A percentile compares a stretch with the other conserved stretches of the same genome.
These are phyloP conservation scores for Metschnikowia bowlesiae DNA, from an alignment of 805 yeast species.

Conservation along the genomic window DNA sequence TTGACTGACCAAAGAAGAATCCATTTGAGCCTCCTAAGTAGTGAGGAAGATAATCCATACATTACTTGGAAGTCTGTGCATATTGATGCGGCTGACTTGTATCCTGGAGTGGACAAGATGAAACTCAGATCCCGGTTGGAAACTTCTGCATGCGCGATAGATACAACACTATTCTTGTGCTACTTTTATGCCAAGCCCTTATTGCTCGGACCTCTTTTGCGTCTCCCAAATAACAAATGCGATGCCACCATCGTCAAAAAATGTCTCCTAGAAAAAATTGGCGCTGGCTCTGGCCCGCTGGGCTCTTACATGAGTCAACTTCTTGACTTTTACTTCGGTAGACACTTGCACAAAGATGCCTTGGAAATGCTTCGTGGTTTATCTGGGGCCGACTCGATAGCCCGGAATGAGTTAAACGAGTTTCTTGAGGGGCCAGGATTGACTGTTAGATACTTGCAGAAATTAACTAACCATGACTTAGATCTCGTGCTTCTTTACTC, in stretches of 20 bases:
- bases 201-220: conserved; percentile 75
- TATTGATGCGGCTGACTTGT: conserved; percentile 41
- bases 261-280: conserved; percentile 41
- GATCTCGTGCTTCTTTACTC: conserved; percentile 56
- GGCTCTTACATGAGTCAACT: conserved; percentile 57
- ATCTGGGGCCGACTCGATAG: conserved; percentile 13
- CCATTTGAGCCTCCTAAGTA: conserved; percentile 33
- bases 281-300: conserved; percentile 19
- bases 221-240: conserved; percentile 70
- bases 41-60: conserved; percentile 18
- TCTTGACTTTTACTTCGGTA: conserved; percentile 70
- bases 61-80: conserved; percentile 45
- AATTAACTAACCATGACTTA: conserved; percentile 45
- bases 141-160: conserved; percentile 50
- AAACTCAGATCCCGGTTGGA: conserved; percentile 21
- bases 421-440: conserved; percentile 36
- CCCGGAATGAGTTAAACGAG: conserved; percentile 19
- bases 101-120: conserved; percentile 24
- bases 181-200: conserved; percentile 66
- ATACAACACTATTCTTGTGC: conserved; percentile 72
- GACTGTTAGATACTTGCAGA: conserved; percentile 55
- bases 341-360: conserved; percentile 61
- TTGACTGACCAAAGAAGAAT: conserved; percentile 53
- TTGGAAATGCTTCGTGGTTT: conserved; percentile 48
- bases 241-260: conserved; percentile 57